These are phyloP conservation scores for Pseudogymnoascus destructans DNA, from an alignment of 2,329 filamentous ascomycete genomes.

Conservation along the genomic window DNA sequence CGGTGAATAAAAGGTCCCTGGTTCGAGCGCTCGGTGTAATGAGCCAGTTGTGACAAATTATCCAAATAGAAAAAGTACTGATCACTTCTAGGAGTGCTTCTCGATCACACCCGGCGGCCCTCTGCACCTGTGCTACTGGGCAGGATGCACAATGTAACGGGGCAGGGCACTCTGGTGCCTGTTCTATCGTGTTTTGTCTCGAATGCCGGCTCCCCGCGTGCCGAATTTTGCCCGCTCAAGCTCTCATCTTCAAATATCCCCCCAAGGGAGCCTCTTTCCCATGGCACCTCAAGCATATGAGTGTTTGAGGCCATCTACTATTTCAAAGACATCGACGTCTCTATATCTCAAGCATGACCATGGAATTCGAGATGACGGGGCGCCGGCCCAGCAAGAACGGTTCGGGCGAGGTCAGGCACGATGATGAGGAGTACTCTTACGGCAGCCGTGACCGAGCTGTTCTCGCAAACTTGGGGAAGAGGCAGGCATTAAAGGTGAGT, in stretches of 20 bases:
- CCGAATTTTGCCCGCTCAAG: background rate
- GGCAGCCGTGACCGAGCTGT: slow-evolving; percentile 18
- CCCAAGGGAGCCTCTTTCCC: background rate
- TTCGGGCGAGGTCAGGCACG: background rate
- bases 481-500: slow-evolving; percentile 18
- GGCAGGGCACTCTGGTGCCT: background rate
- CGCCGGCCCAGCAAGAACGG: background rate
- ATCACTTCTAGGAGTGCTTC: slow-evolving; percentile 4
- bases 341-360: background rate
- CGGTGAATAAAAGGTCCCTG: background rate
- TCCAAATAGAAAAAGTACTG: background rate
- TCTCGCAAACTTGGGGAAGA: slow-evolving; percentile 21
- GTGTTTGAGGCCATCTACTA: background rate
- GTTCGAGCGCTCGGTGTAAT: background rate
- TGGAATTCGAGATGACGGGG: slow-evolving; percentile 3
- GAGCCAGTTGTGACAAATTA: slow-evolving; percentile 1
- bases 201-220: slow-evolving; percentile 3
- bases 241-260: slow-evolving; percentile 2
- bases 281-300: slow-evolving; percentile 4
- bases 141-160: background rate
- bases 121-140: background rate
- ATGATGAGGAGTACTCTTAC: slow-evolving; percentile 18
- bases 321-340: background rate
- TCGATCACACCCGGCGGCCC: background rate
- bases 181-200: background rate